Evolutionary conservation across 1,284 basidiomycete species (phyloP), one percentile per base, ranked within the genome.

Genomic region (Anthracocystis setariae): DNA sequence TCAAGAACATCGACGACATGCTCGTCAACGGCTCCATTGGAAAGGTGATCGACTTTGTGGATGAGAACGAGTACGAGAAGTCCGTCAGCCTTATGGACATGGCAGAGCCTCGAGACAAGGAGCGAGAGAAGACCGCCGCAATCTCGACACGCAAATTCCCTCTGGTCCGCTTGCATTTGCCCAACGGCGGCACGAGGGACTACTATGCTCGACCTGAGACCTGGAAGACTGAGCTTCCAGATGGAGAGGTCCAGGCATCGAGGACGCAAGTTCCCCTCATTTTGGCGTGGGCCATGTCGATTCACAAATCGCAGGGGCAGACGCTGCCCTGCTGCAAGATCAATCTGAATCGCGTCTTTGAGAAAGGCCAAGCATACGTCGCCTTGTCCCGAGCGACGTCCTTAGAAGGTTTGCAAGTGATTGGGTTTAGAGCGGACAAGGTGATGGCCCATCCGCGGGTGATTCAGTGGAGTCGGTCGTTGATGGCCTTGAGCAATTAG

Each of bases 301-400:
- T 82, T 52, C 81, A 82, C 74, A 82, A 82, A 58, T 74, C 78
- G 52, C 80, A 82, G 56, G 80, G 80, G 5, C 80, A 82, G 67
- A 82, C 81, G 44, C 63, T 82, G 23, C 70, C 75, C 17, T 74
- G 71, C 61, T 79, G 76, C 72, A 72, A 71, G 45, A 78, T 82
- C 53, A 78, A 82, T 46, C 65, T 82, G 20, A 66, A 70, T 38
- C 67, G 67, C 21, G 74, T 80, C 1, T 82, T 82, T 46, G 81
- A 82, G 51, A 80, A 78, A 47, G 78, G 78, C 32, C 93, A 93
- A 86, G 93, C 93, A 33, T 98, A 98, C 78, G 94, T 98, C 27
- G 95, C 96, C 0, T 86, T 98, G 17, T 96, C 94, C 21, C 92
- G 96, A 32, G 96, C 96, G 3, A 96, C 94, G 0, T 90, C 89